Percentiles rank a stretch among this genome's conserved stretches.
phyloP scores from a whole-genome alignment of 1,284 basidiomycete genomes.

The Rhodotorula mucilaginosa region DNA sequence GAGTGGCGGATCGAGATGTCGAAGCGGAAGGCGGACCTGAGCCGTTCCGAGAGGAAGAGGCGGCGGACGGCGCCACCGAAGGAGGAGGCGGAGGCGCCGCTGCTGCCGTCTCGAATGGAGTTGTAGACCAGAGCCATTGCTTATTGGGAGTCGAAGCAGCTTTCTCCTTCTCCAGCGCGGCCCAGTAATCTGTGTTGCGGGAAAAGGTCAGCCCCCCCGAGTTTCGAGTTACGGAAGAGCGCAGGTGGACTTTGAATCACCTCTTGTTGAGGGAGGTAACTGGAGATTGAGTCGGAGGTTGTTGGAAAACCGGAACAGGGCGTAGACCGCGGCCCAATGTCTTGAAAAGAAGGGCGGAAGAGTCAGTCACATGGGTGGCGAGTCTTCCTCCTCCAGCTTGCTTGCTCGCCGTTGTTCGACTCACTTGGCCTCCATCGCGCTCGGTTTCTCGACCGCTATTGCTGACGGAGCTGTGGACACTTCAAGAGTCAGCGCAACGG shows the following conservation, averaged over 20 bases:
- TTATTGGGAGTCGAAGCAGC: slow-evolving; percentile 61
- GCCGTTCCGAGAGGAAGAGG: slow-evolving; percentile 3
- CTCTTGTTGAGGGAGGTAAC: slow-evolving; percentile 60
- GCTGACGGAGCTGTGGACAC: slow-evolving; percentile 55
- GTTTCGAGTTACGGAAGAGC: too few relatives aligned
- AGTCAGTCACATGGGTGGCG: neutral
- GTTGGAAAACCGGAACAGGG: slow-evolving; percentile 79
- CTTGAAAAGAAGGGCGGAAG: slow-evolving; percentile 38
- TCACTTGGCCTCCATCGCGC: slow-evolving; percentile 64
- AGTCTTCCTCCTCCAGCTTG: too few relatives aligned
- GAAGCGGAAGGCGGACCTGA: slow-evolving; percentile 11
- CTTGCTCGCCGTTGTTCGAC: neutral
- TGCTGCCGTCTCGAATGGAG: slow-evolving; percentile 70
- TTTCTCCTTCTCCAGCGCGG: slow-evolving; percentile 66
- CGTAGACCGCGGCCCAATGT: slow-evolving; percentile 85
- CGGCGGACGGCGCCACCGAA: neutral
- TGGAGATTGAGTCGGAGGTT: slow-evolving; percentile 70
- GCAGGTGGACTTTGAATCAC: neutral
- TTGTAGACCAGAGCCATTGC: slow-evolving; percentile 79
- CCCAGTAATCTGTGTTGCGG: slow-evolving; percentile 66
- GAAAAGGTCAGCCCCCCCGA: neutral
- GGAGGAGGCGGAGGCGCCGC: slow-evolving; percentile 25
- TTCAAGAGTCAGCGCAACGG: neutral
- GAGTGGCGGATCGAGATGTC: slow-evolving; percentile 11
- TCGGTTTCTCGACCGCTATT: slow-evolving; percentile 50